phyloP scores from a whole-genome alignment of 2,329 filamentous ascomycete genomes.

The Myriosclerotinia scirpicola region DNA sequence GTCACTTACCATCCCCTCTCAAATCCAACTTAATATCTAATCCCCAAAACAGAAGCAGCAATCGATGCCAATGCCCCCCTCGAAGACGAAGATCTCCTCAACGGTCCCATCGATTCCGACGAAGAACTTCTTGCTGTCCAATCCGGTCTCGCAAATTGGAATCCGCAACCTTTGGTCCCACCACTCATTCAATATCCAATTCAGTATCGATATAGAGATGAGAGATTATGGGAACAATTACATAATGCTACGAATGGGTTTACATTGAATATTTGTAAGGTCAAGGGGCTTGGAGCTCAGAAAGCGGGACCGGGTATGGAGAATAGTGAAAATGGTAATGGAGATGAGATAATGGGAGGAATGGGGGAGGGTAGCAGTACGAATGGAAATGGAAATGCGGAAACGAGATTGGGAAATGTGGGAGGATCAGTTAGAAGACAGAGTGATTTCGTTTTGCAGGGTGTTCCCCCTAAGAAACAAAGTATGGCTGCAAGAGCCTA shows the following conservation, averaged over 20 bases:
- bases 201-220: constrained; percentile 61
- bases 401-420: constrained; percentile 24
- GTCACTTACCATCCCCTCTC: neutral
- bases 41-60: constrained; percentile 68
- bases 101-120: constrained; percentile 84
- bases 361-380: neutral
- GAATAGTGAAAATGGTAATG: neutral
- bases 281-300: constrained; percentile 57
- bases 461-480: constrained; percentile 26
- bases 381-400: neutral
- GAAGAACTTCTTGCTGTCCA: constrained; percentile 92
- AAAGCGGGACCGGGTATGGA: constrained; percentile 48
- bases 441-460: constrained; percentile 31
- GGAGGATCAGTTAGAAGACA: constrained; percentile 28
- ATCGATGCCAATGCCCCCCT: constrained; percentile 91
- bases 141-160: constrained; percentile 72
- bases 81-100: constrained; percentile 78
- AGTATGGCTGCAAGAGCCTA: constrained; percentile 5
- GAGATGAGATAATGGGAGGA: constrained; percentile 12
- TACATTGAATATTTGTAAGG: constrained; percentile 61
- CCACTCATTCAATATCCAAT: constrained; percentile 63
- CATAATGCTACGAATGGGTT: constrained; percentile 66
- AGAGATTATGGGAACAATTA: constrained; percentile 64
- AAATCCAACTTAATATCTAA: constrained; percentile 10
- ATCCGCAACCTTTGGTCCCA: constrained; percentile 73